Conservation (phyloP, 345 rosid species). For the Sonneratia caseolaris region DNA sequence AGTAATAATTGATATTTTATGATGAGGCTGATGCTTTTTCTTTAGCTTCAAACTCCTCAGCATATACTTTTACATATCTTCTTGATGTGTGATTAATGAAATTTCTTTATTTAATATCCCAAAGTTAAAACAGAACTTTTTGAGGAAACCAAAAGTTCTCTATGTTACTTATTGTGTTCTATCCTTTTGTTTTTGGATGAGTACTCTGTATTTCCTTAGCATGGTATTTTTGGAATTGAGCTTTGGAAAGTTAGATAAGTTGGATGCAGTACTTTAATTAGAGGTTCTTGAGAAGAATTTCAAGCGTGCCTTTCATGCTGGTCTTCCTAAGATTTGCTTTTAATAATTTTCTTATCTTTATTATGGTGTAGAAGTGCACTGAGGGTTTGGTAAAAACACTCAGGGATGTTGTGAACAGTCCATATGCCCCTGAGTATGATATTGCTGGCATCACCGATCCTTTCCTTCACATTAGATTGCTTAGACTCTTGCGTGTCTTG, state of each 20-base stretch:
- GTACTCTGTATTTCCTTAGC: neutral
- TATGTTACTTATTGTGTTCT: neutral
- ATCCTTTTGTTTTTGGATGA: neutral
- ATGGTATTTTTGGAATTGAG: neutral
- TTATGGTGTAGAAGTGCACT: slow-evolving; percentile 63
- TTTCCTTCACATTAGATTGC: slow-evolving; percentile 95
- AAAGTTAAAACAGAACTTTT: neutral
- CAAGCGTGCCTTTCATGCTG: neutral
- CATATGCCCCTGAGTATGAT: slow-evolving; percentile 97
- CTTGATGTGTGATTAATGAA: too few relatives aligned
- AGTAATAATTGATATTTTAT: too few relatives aligned
- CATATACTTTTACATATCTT: too few relatives aligned
- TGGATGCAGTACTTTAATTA: neutral
- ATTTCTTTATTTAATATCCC: too few relatives aligned
- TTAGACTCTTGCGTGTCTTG: slow-evolving; percentile 69
- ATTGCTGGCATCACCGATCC: slow-evolving; percentile 96
- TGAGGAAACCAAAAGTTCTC: neutral
- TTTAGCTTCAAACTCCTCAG: too few relatives aligned
- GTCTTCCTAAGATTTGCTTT: neutral
- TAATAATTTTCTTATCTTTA: slow-evolving; percentile 9
- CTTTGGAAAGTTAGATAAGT: neutral
- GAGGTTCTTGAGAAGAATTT: neutral
- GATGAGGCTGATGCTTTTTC: too few relatives aligned
- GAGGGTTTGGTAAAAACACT: slow-evolving; percentile 81
- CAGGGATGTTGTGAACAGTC: slow-evolving; percentile 78